These are phyloP conservation scores for Polygonum aviculare DNA, from an alignment of 148 eudicot species.

Conservation along the genomic window DNA sequence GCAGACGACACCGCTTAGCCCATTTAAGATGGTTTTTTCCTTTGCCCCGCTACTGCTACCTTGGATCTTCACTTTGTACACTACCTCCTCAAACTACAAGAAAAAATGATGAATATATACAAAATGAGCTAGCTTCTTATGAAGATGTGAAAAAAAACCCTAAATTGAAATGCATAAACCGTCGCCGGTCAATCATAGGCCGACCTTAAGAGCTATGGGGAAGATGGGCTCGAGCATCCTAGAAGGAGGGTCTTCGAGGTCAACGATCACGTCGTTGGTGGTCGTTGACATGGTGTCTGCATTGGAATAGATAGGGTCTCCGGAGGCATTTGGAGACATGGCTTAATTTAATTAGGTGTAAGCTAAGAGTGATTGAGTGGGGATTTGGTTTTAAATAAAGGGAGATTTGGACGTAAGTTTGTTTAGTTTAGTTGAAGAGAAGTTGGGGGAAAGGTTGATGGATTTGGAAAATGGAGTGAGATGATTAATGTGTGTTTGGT, in stretches of 20 bases:
- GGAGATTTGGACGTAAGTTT: not conserved
- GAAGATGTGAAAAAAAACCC: not conserved
- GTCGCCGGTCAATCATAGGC: slow-evolving; percentile 5
- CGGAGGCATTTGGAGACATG: not conserved
- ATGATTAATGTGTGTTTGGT: not conserved
- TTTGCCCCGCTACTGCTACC: not conserved
- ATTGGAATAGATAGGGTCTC: not conserved
- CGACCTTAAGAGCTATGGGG: slow-evolving; percentile 69
- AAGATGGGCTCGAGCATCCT: slow-evolving; percentile 26
- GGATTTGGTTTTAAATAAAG: not conserved
- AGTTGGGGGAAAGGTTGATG: not conserved
- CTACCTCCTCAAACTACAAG: slow-evolving; percentile 85
- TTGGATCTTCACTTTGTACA: slow-evolving; percentile 64
- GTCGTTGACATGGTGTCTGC: not conserved
- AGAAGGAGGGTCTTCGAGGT: slow-evolving; percentile 10
- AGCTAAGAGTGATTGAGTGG: not conserved
- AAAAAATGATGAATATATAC: not conserved
- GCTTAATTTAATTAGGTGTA: not conserved
- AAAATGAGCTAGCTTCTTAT: not conserved
- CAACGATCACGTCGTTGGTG: not conserved
- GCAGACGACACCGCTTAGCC: slow-evolving; percentile 66
- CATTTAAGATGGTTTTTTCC: slow-evolving; percentile 78
- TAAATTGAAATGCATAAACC: slow-evolving; percentile 9
- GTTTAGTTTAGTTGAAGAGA: not conserved
- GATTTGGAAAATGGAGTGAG: not conserved